Evolutionary conservation across 495 filamentous ascomycete genomes (phyloP).

Genomic region (Hypoxylon subgilvum): DNA sequence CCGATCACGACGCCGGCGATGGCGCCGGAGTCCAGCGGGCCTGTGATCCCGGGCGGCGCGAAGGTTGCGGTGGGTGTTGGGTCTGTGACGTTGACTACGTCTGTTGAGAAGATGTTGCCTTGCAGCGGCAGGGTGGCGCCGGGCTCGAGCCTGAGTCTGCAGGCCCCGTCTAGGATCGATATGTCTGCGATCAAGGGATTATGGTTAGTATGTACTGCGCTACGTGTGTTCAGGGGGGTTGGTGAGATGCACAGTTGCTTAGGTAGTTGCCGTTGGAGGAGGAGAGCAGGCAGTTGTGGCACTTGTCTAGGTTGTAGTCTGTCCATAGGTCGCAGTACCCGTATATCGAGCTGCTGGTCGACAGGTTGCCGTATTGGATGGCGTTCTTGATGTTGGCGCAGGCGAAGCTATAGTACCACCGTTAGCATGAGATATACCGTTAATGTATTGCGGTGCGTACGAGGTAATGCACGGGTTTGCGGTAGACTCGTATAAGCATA

Average conservation of each 20-base stretch:
- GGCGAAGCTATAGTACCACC: slow-evolving; percentile 45
- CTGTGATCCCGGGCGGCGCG: slow-evolving; percentile 35
- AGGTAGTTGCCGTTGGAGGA: slow-evolving; percentile 36
- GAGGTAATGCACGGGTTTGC: slow-evolving; percentile 49
- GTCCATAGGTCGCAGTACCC: slow-evolving; percentile 53
- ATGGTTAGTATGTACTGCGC: neutral
- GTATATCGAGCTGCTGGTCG: slow-evolving; percentile 39
- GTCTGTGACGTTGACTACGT: slow-evolving; percentile 48
- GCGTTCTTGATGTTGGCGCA: slow-evolving; percentile 47
- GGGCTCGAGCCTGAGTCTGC: slow-evolving; percentile 47
- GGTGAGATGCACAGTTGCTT: slow-evolving; percentile 46
- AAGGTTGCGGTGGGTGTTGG: slow-evolving; percentile 43
- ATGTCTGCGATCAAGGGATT: slow-evolving; percentile 37
- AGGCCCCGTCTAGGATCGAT: slow-evolving; percentile 55
- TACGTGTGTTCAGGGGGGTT: too few species aligned
- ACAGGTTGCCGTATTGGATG: slow-evolving; percentile 46
- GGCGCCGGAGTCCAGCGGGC: slow-evolving; percentile 54
- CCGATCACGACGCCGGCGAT: slow-evolving; percentile 60
- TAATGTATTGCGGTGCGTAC: slow-evolving; percentile 37
- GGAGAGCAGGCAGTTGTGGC: slow-evolving; percentile 43
- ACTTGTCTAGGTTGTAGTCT: slow-evolving; percentile 39
- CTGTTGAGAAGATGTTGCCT: slow-evolving; percentile 56
- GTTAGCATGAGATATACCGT: slow-evolving; percentile 11
- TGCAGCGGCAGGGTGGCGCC: slow-evolving; percentile 51
- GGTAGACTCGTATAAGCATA: slow-evolving; percentile 46